Base-by-base conservation (phyloP, 2,329 filamentous ascomycete genomes). In the Leptographium procerum region DNA sequence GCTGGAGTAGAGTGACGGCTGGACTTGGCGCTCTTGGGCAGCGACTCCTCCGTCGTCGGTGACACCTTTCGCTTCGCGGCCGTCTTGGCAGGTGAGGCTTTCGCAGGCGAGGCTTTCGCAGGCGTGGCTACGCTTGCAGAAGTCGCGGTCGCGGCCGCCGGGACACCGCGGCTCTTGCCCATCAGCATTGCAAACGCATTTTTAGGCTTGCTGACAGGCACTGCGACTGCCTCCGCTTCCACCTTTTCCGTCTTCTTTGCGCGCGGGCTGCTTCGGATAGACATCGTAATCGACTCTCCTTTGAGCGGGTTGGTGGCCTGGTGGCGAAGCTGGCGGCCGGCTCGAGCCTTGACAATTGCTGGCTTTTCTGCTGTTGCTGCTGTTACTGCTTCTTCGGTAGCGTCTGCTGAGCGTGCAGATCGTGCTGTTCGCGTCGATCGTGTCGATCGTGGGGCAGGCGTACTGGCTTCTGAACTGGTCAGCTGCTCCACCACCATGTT, bases 1-100 rank as follows among this genome's bases (percentile, higher is more conserved):
- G 78, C 77, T 1, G 91, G 91, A 0, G 90, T 95, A 0, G 88
- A 89, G 10, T 83, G 80, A 2, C 86, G 78, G 62, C 86, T 94
- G 0, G 87, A 86, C 66, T 87, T 91, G 0, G 81, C 73, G 61
- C 86, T 91, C 69, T 96, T 96, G 1, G 64, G 74, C 0, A 72
- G 67, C 0, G 73, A 66, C 0, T 66, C 64, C n/a, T 73, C 70
- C 1, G 62, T 63, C 0, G 64, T 62, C 3, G 71, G 68, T 0
- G 70, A 65, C 3, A 59, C 62, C 61, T 75, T 77, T 36, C 77
- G 70, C 50, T 74, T 69, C 34, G 66, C 59, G 58, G 33, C 22
- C 59, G 55, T 16, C 62, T 57, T 1, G 62, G 22, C 53, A 3
- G 36, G 33, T 6, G 43, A 13, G 10, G 47, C 47, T 71, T 71